Evolutionary conservation across 2,329 filamentous ascomycete species (phyloP), one percentile per base, ranked within the genome.

Genomic region (Cordyceps militaris): DNA sequence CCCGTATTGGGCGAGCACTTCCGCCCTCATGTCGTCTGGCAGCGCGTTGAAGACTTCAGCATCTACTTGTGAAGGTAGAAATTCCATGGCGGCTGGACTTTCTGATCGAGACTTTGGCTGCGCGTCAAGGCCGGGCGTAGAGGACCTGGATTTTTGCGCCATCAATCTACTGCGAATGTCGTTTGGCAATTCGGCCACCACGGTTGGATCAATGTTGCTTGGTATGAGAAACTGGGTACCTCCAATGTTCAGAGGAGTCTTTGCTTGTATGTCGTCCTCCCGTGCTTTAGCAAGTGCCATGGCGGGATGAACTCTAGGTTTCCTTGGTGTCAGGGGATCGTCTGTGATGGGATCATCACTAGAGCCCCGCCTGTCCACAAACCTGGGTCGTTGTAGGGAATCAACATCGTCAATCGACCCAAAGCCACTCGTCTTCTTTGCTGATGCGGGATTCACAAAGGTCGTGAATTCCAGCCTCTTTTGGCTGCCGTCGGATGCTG

Each of bases 211-310:
- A 2, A 89, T 81, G 63, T 96, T 89, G 1, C 82, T 82, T 0
- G 94, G 94, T 64, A 99, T 78, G 48, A 97, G 83, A 66, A 99
- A 99, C 66, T 99, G 94, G 0, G 93, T 96, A 2, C 93, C 91
- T 3, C 84, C 78, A 3, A 90, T 81, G 66, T 97, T 96, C 23
- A 96, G 74, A 1, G 86, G 86, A 7, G 81, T 83, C 61, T 80
- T 87, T 23, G 87, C 75, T 71, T 83, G 75, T 62, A 74, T 59
- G 68, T 88, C 72, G 57, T 67, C 65, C 40, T 78, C 73, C 58
- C 74, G 77, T 2, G 79, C 76, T 62, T 73, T 76, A 3, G 77
- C 72, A 49, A 85, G 72, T 2, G 76, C 74, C 55, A 82, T 70
- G 3, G 79, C 81, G 34, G 81, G 80, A 60, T 85, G 83, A 0